Evolutionary conservation across 306 rosid species (phyloP), one percentile per base, ranked within the genome.

Genomic region (Arachis stenosperma): DNA sequence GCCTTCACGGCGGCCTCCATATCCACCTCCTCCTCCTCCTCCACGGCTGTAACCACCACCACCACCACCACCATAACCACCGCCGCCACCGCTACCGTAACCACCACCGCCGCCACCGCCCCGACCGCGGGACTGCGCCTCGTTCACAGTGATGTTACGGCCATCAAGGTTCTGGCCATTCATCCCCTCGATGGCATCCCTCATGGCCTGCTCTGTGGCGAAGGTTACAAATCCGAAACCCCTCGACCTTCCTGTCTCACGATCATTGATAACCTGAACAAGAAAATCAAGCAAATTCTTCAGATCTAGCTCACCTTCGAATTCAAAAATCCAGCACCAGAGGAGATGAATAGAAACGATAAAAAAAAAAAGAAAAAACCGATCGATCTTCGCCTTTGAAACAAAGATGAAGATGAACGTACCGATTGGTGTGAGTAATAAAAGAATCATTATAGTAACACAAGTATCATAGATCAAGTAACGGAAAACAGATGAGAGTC

Each of bases 141-240:
- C 97, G 76, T 94, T 94, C 5, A 94, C 99, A 0, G 99, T 94
- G 33, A 94, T 94, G 61, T 79, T 91, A 5, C 99, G 95, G 2
- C 99, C 99, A 11, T 94, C 99, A 0, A 94, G 97, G 2, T 75
- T 68, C 71, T 86, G 93, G 2, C 99, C 99, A 51, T 94, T 94
- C 99, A 94, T 91, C 3, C 76, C 96, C 6, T 94, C 97, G 3
- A 94, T 94, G 0, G 99, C 99, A 1, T 85, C 89, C 57, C 75
- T 87, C 99, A 94, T 89, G 0, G 96, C 51, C 52, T 94, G 81
- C 81, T 94, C 96, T n/a, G 80, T 41, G 2, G 80, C 15, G 81
- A 91, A 94, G 50, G 99, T 94, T 0, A 94, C 99, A 59, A 94
- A 94, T 73, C 97, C 97, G 11, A 94, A 94, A 0, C 99, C 97